Conservation (phyloP, 2,329 filamentous ascomycete genomes). For the Albophoma yamanashiensis region DNA sequence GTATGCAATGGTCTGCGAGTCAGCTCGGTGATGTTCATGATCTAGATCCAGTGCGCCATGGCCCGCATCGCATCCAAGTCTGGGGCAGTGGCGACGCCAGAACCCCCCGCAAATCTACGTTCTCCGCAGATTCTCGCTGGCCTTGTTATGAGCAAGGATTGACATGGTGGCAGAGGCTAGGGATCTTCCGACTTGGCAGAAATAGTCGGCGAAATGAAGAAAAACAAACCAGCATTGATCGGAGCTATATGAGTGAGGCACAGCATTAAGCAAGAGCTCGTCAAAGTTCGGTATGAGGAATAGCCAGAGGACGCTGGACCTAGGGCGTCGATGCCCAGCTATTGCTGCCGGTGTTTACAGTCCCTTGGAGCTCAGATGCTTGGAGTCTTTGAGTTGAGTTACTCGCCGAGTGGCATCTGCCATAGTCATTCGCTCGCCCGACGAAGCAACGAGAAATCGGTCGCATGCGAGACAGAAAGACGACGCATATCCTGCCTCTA, state of each 20-base stretch:
- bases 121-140: not conserved
- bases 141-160: not conserved
- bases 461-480: not conserved
- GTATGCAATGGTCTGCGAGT: not conserved
- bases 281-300: not conserved
- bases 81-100: not conserved
- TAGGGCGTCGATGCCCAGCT: not conserved
- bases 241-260: not conserved
- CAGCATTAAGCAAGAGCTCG: not conserved
- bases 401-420: constrained; percentile 41
- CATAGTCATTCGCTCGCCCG: too few species aligned
- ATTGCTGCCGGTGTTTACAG: not conserved
- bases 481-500: too few species aligned
- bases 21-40: not conserved
- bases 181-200: not conserved
- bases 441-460: not conserved
- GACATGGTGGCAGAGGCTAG: not conserved
- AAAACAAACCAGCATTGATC: not conserved
- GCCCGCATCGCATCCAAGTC: not conserved
- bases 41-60: not conserved
- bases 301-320: not conserved
- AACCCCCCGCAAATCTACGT: not conserved
- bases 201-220: not conserved
- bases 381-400: constrained; percentile 14
- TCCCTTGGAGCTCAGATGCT: not conserved